These are phyloP conservation scores for Suillus brevipes DNA, from an alignment of 768 basidiomycete genomes.

Conservation along the genomic window DNA sequence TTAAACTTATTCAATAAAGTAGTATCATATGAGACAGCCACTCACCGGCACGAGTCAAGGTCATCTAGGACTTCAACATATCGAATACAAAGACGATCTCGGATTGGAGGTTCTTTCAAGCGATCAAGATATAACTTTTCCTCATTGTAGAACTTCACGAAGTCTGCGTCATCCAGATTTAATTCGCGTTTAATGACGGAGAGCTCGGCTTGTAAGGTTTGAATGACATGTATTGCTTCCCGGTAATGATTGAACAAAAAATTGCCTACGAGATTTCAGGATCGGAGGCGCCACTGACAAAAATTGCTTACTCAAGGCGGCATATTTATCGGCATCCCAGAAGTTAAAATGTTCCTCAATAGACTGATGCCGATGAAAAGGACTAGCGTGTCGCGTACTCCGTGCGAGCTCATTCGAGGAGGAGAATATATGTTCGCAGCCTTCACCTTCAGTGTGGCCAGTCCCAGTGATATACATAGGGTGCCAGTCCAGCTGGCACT, in stretches of 20 bases:
- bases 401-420: slow-evolving; percentile 9
- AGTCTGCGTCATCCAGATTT: neutral
- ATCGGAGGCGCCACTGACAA: neutral
- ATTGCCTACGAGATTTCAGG: neutral
- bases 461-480: slow-evolving; percentile 20
- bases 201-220: neutral
- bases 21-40: neutral
- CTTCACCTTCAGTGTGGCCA: slow-evolving; percentile 11
- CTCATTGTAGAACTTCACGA: neutral
- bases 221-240: neutral
- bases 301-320: slow-evolving; percentile 17
- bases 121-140: neutral
- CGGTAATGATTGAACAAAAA: slow-evolving; percentile 10
- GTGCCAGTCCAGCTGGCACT: slow-evolving; percentile 30
- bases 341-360: slow-evolving; percentile 21
- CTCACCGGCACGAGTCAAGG: neutral
- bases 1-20: neutral
- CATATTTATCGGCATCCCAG: slow-evolving; percentile 27
- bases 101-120: neutral
- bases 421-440: slow-evolving; percentile 11
- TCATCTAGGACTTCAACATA: slow-evolving; percentile 9
- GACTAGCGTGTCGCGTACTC: neutral
- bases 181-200: neutral
- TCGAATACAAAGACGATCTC: neutral
- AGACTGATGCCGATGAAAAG: slow-evolving; percentile 5